These are phyloP conservation scores for Lasiosphaeria miniovina DNA, from an alignment of 495 filamentous ascomycete genomes.

Conservation along the genomic window DNA sequence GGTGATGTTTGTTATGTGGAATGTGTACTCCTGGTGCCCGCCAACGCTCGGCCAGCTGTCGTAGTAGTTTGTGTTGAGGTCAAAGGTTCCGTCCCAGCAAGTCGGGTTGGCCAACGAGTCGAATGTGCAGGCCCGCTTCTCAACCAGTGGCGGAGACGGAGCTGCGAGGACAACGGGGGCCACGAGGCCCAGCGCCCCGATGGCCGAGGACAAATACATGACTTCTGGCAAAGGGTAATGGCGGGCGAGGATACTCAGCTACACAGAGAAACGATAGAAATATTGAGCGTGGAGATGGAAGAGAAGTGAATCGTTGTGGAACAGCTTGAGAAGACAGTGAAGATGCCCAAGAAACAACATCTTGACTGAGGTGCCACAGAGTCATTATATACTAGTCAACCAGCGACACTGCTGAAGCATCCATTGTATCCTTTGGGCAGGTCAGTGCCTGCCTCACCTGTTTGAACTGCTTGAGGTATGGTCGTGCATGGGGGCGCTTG, in stretches of 20 bases:
- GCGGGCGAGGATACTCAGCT: neutral
- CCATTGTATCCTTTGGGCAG: no score
- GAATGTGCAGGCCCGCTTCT: constrained; percentile 7
- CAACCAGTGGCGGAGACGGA: neutral
- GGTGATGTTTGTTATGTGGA: constrained; percentile 42
- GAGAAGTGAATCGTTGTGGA: no score
- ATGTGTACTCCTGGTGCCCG: constrained; percentile 44
- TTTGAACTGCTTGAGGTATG: no score
- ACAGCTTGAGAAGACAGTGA: no score
- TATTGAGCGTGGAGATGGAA: neutral
- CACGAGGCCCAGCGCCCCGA: constrained; percentile 8
- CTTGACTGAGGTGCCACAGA: no score
- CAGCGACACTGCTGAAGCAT: no score
- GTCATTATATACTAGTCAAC: no score
- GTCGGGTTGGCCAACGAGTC: constrained; percentile 1
- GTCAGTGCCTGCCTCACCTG: no score
- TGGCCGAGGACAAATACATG: constrained; percentile 2
- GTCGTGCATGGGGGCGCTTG: no score
- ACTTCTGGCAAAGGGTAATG: neutral
- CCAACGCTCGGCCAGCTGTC: constrained; percentile 42
- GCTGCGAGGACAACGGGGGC: constrained; percentile 6
- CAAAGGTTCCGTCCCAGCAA: constrained; percentile 33
- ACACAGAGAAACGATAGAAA: neutral
- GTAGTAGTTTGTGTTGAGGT: constrained; percentile 56
- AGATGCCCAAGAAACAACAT: no score